Base-by-base conservation (phyloP, 495 filamentous ascomycete genomes). In the Trichoderma asperelloides region DNA sequence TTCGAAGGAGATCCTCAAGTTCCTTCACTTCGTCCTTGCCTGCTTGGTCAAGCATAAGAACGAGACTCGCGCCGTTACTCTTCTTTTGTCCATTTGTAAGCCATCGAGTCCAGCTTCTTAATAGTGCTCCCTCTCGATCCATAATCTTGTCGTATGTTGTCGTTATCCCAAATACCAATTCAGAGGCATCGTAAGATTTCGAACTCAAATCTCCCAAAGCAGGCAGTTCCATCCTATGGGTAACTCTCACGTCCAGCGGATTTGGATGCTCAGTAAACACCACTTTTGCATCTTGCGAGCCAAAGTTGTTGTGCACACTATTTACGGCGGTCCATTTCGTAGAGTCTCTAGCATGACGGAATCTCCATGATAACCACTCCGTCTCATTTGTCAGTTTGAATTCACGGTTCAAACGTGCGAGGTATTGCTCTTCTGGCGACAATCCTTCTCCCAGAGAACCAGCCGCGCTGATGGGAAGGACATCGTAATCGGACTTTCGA, bases 161-260 rank as follows among this genome's bases (percentile, higher is more conserved):
- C 0, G 85, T 82, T 16, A 86, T 80, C 55, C 84, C 86, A 68
- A 88, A 86, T 62, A 86, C 76, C 51, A 88, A 76, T 65, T 79
- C 72, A 6, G 84, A 85, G 9, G 81, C 84, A 69, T 86, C 80
- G 45, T 47, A 71, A 21, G 28, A 68, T 49, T 65, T 69, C 63
- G 65, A 66, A 62, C 65, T 21, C 74, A 66, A 62, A 62, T 28
- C 66, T 72, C 70, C 49, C 71, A 25, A 33, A 37, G 70, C 64
- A 4, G 71, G 63, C 49, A 71, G 15, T 43, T 62, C 65, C 7
- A 71, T 30, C 18, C 65, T 25, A 28, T 41, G 63, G 43, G 66
- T 65, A 8, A 65, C 68, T 30, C 63, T 27, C 16, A 70, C 49
- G 33, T 67, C 51, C 25, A 73, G 62, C 30, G 62, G 39, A n/a